A percentile compares a stretch with the other conserved stretches of the same genome.
Conservation (phyloP, 2,329 filamentous ascomycete species). For the Penicillium vulpinum region DNA sequence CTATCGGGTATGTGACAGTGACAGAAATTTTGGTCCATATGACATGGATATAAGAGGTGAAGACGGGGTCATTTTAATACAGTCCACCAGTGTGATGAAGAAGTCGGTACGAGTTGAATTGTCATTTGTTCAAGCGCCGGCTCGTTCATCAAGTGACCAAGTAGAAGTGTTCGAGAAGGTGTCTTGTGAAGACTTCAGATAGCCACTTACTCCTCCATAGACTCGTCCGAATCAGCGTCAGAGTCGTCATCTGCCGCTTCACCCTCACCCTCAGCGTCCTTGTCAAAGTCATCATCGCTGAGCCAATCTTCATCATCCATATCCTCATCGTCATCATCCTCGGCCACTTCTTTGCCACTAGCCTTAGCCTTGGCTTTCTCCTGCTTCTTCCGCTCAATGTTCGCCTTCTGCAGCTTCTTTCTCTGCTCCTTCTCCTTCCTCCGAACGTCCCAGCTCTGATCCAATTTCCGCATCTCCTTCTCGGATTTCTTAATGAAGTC, state of each 20-base stretch:
- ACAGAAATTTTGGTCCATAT: conserved; percentile 15
- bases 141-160: not conserved
- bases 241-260: conserved; percentile 34
- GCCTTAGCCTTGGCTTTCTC: conserved; percentile 54
- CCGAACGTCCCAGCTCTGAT: conserved; percentile 80
- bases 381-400: conserved; percentile 82
- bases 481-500: conserved; percentile 86
- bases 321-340: conserved; percentile 54
- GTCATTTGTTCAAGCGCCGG: not conserved
- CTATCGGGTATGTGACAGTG: conserved; percentile 14
- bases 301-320: conserved; percentile 56
- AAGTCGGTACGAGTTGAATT: not conserved
- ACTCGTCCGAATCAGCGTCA: conserved; percentile 42
- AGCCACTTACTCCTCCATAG: conserved; percentile 43
- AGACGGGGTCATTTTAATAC: conserved; percentile 1
- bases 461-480: conserved; percentile 73
- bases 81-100: not conserved
- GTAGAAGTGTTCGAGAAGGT: not conserved
- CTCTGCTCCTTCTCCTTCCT: conserved; percentile 84
- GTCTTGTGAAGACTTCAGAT: not conserved
- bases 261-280: conserved; percentile 48
- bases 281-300: conserved; percentile 53
- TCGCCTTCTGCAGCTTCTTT: conserved; percentile 80
- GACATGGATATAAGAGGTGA: conserved; percentile 4
- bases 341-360: conserved; percentile 47